phyloP scores from a whole-genome alignment of 78 protist species.

The Cavenderia fasciculata region DNA sequence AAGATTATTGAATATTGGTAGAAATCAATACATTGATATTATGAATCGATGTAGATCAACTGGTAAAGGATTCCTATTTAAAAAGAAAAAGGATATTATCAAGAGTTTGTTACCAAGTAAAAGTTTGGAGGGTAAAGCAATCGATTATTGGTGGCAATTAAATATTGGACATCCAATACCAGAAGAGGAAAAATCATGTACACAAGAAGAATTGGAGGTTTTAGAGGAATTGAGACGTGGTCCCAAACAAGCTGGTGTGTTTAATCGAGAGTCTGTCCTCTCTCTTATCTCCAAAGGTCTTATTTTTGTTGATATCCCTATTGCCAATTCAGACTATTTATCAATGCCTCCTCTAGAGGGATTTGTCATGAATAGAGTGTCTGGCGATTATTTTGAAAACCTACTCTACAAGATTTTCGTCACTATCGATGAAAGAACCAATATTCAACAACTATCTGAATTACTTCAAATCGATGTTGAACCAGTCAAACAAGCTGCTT shows the following conservation, averaged over 20 bases:
- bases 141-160: conserved; percentile 83
- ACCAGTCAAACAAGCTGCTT: conserved; percentile 86
- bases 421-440: conserved; percentile 92
- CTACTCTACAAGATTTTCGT: conserved; percentile 94
- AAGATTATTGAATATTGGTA: conserved; percentile 77
- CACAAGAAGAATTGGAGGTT: conserved; percentile 18
- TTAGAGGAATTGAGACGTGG: conserved; percentile 9
- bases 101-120: conserved; percentile 50
- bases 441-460: conserved; percentile 86
- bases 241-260: conserved; percentile 72
- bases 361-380: conserved; percentile 96
- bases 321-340: conserved; percentile 54
- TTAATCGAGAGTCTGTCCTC: conserved; percentile 13
- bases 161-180: not conserved
- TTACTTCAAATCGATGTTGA: conserved; percentile 71
- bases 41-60: conserved; percentile 79
- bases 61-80: conserved; percentile 77
- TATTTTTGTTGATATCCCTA: conserved; percentile 70
- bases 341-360: conserved; percentile 92
- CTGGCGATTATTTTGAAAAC: conserved; percentile 88
- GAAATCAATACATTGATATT: conserved; percentile 83
- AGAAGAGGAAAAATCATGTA: conserved; percentile 31
- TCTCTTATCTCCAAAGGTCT: conserved; percentile 64
- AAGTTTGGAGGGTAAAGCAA: conserved; percentile 53
- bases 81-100: conserved; percentile 74